Percentiles rank a stretch among this genome's conserved stretches.
These are phyloP conservation scores for Ochetophila trinervis DNA, from an alignment of 306 rosid species.

Conservation along the genomic window DNA sequence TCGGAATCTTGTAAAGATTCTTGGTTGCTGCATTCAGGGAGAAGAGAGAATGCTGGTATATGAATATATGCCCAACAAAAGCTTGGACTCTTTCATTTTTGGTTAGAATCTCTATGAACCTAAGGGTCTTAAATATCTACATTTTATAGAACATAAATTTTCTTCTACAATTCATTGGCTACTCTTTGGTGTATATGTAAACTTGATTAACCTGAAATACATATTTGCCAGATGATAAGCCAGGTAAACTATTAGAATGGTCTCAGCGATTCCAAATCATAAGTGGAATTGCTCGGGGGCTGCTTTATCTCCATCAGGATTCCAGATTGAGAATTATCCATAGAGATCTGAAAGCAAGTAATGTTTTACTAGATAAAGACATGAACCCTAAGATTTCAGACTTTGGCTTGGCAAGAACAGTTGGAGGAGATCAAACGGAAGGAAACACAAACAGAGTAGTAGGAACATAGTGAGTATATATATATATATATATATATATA, in stretches of 20 bases:
- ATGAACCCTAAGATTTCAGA: slow-evolving; percentile 57
- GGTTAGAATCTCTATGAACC: slow-evolving; percentile 26
- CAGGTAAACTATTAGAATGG: slow-evolving; percentile 30
- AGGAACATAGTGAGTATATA: slow-evolving; percentile 50
- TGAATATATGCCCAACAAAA: slow-evolving; percentile 61
- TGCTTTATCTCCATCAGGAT: slow-evolving; percentile 57
- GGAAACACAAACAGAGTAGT: slow-evolving; percentile 43
- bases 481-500: no score
- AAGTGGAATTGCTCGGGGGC: slow-evolving; percentile 44
- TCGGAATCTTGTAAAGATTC: slow-evolving; percentile 56
- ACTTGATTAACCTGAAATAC: not conserved
- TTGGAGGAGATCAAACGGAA: slow-evolving; percentile 39
- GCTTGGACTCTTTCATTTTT: slow-evolving; percentile 64
- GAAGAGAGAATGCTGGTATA: slow-evolving; percentile 50
- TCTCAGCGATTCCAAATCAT: slow-evolving; percentile 43
- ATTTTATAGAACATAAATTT: not conserved
- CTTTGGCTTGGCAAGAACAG: slow-evolving; percentile 50
- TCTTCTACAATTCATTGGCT: not conserved
- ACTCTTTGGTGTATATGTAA: not conserved
- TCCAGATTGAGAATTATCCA: slow-evolving; percentile 49
- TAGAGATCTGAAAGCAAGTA: slow-evolving; percentile 51
- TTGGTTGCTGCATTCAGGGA: slow-evolving; percentile 51
- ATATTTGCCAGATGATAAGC: slow-evolving; percentile 27
- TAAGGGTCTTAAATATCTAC: not conserved
- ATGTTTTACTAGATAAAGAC: slow-evolving; percentile 39